Base-by-base conservation (phyloP, 805 yeast species). In the Sugiyamaella valdiviana region DNA sequence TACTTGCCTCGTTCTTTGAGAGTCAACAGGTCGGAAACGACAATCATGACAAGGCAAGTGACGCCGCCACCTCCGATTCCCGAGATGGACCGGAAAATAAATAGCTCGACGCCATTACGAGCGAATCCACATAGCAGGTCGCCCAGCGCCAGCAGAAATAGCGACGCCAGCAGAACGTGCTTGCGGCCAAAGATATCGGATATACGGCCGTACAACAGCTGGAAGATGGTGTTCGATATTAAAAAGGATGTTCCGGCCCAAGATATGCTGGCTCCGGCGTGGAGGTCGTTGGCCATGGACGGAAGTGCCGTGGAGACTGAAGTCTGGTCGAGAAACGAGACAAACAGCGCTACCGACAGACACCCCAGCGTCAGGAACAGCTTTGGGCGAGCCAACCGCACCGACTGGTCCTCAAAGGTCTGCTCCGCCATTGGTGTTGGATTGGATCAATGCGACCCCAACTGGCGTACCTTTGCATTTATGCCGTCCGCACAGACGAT, bases 161-260 rank as follows among this genome's bases (percentile, higher is more conserved):
- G 57, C 26, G 74, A 67, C 2, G 61, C 53, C 36, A 77, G 52
- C 44, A 78, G 57, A 6, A 76, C 68, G 41, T 57, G 55, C 51
- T 77, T 78, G 41, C 83, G 59, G 7, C 79, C 79, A 57, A 77
- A 75, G 6, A 78, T 76, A 58, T 79, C 83, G 1, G 80, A 71
- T 21, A 77, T 57, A 26, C 83, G 63, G 1, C 83, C 83, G 43
- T 74, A 70, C 9, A 77, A 57, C 3, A 77, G 76, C 55, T 78
- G 82, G 52, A 77, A 75, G 5, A 71, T 69, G 42, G 78, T 69
- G 44, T 72, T 72, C 5, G 81, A 78, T 44, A 79, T 70, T 23
- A 77, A 61, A 14, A 73, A 61, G 2, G 81, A 73, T 0, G 83
- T 74, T 12, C 81, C 81, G 0, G 79, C 80, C 83, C 84, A 79